These are phyloP conservation scores for Austroboletus niveus DNA, from an alignment of 1,284 basidiomycete genomes.

Conservation along the genomic window DNA sequence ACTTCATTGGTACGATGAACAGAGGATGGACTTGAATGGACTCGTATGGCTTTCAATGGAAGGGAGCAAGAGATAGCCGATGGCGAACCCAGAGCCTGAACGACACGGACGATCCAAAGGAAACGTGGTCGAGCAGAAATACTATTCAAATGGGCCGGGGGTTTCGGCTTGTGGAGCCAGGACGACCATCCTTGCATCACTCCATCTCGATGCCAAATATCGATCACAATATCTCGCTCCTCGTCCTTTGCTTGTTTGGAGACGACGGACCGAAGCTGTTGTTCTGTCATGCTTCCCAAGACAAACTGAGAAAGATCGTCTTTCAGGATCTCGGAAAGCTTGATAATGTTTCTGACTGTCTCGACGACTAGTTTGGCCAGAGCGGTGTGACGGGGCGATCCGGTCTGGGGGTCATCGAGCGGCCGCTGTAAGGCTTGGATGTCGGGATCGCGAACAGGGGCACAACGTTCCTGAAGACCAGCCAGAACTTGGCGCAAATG, in stretches of 20 bases:
- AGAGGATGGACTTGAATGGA: slow-evolving; percentile 3
- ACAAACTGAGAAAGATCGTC: slow-evolving; percentile 61
- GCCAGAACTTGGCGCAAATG: slow-evolving; percentile 50
- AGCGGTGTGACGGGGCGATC: slow-evolving; percentile 15
- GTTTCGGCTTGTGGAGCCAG: slow-evolving; percentile 38
- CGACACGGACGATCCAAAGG: slow-evolving; percentile 47
- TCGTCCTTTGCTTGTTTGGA: slow-evolving; percentile 47
- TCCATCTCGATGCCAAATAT: slow-evolving; percentile 45
- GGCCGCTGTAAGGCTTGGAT: slow-evolving; percentile 44
- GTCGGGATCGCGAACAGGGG: slow-evolving; percentile 58
- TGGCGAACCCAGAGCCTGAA: slow-evolving; percentile 46
- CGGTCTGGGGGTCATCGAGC: slow-evolving; percentile 37
- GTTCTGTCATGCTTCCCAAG: slow-evolving; percentile 59
- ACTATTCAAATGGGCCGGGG: slow-evolving; percentile 13
- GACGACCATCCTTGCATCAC: slow-evolving; percentile 37
- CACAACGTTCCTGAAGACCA: slow-evolving; percentile 56
- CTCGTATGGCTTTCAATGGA: slow-evolving; percentile 26
- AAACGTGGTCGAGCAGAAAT: slow-evolving; percentile 17
- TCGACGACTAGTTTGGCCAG: slow-evolving; percentile 45
- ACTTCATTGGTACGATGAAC: slow-evolving; percentile 1
- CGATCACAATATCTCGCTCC: slow-evolving; percentile 52
- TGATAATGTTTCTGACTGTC: slow-evolving; percentile 45
- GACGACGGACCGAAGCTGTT: slow-evolving; percentile 48
- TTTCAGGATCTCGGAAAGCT: slow-evolving; percentile 58
- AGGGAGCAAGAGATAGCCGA: slow-evolving; percentile 46